Conservation (phyloP, 208 protist species). For the Acanthamoeba lenticulata region DNA sequence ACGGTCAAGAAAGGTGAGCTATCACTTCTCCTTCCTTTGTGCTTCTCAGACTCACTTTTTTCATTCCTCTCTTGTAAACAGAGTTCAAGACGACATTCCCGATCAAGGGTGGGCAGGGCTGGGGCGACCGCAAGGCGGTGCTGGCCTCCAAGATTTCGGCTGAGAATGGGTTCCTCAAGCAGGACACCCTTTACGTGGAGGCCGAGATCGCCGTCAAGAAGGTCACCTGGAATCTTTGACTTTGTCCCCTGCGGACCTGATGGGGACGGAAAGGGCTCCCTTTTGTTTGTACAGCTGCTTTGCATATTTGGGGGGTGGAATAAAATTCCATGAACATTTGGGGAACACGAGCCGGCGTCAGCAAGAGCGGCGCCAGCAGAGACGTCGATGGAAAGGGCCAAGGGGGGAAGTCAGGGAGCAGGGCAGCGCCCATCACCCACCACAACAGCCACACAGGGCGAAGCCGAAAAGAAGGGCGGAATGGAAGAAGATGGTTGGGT, state of each 20-base stretch:
- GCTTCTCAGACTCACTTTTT: not conserved
- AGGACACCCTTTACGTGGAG: constrained; percentile 69
- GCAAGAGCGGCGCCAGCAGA: too few relatives aligned
- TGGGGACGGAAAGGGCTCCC: not conserved
- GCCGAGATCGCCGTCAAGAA: constrained; percentile 72
- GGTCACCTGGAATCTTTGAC: constrained; percentile 37
- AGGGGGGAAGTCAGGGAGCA: not conserved
- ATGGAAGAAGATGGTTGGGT: not conserved
- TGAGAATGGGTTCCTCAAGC: constrained; percentile 75
- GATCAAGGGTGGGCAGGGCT: constrained; percentile 71
- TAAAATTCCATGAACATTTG: not conserved
- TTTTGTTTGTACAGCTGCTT: not conserved
- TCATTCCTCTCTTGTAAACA: not conserved
- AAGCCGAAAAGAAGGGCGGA: not conserved
- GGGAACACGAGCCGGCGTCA: not conserved
- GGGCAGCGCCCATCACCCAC: not conserved
- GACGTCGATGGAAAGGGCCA: not conserved
- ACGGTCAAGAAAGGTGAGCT: constrained; percentile 49
- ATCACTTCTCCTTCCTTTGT: not conserved
- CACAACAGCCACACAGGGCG: too few relatives aligned
- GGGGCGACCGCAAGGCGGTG: constrained; percentile 72
- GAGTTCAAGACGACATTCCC: constrained; percentile 74
- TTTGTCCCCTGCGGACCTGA: not conserved
- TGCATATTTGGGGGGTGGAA: constrained; percentile 43
- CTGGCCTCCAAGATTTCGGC: constrained; percentile 17